Conservation (phyloP, 345 rosid genomes). For the Hirschfeldia incana region DNA sequence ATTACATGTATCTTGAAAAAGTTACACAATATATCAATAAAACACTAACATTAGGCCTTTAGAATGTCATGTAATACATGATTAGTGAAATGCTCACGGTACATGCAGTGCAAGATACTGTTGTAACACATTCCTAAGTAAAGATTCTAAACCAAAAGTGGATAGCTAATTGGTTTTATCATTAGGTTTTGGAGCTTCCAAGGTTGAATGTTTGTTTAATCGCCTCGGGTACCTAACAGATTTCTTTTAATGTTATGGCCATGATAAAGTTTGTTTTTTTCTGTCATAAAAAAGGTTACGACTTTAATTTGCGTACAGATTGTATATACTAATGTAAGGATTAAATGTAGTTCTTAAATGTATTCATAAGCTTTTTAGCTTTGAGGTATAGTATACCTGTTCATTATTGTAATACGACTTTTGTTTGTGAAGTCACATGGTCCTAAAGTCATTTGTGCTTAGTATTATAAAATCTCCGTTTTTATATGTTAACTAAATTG, state of each 20-base stretch:
- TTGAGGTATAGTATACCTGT: constrained; percentile 13
- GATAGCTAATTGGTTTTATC: constrained; percentile 13
- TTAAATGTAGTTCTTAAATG: background rate
- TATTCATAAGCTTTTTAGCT: constrained; percentile 16
- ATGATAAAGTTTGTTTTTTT: background rate
- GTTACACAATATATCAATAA: background rate
- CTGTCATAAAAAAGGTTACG: constrained; percentile 15
- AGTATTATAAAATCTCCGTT: constrained; percentile 21
- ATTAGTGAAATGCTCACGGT: constrained; percentile 13
- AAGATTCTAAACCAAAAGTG: background rate
- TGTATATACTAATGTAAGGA: background rate
- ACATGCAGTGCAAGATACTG: constrained; percentile 22
- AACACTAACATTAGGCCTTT: background rate
- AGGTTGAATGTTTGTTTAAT: constrained; percentile 44
- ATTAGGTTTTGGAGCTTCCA: constrained; percentile 31
- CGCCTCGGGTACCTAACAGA: constrained; percentile 28
- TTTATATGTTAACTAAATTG: constrained; percentile 21
- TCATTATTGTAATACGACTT: constrained; percentile 35
- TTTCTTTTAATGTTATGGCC: constrained; percentile 7
- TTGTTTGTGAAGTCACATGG: constrained; percentile 61
- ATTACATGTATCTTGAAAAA: background rate
- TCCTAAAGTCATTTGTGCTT: constrained; percentile 49
- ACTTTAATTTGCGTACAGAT: constrained; percentile 26
- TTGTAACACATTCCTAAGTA: background rate
- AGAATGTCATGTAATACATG: background rate